A percentile compares a stretch with the other conserved stretches of the same genome.
phyloP scores from a whole-genome alignment of 2,329 filamentous ascomycete species.

The Pseudogymnoascus sp. region DNA sequence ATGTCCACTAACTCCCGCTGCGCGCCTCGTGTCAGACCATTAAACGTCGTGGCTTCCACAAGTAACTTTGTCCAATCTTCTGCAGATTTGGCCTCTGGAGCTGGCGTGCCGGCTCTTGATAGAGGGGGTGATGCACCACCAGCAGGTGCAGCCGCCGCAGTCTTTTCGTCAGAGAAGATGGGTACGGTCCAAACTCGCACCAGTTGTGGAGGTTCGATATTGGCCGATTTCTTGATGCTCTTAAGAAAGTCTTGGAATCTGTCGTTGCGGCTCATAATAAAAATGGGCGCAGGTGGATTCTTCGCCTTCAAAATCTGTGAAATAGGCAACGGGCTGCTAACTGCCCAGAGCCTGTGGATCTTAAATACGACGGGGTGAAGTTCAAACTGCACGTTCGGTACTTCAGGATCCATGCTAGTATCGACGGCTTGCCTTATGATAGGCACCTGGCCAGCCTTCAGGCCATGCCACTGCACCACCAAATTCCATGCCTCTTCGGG shows the following conservation, averaged over 20 bases:
- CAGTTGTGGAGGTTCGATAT: slow-evolving; percentile 61
- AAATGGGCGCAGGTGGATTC: slow-evolving; percentile 50
- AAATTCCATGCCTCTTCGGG: slow-evolving; percentile 74
- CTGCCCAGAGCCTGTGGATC: slow-evolving; percentile 67
- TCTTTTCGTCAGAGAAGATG: slow-evolving; percentile 22
- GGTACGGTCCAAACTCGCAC: slow-evolving; percentile 49
- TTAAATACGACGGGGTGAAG: slow-evolving; percentile 77
- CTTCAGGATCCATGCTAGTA: slow-evolving; percentile 50
- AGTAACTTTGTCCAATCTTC: slow-evolving; percentile 34
- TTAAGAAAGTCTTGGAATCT: slow-evolving; percentile 68
- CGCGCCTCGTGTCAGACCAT: slow-evolving; percentile 49
- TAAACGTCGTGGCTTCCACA: slow-evolving; percentile 48
- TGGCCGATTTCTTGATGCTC: slow-evolving; percentile 58
- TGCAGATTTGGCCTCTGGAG: slow-evolving; percentile 14
- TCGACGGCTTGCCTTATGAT: slow-evolving; percentile 74
- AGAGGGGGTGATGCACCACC: slow-evolving; percentile 33
- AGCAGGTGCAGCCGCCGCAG: slow-evolving; percentile 32
- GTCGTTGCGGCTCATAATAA: slow-evolving; percentile 63
- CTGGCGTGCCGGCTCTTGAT: slow-evolving; percentile 23
- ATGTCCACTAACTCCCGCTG: slow-evolving; percentile 56
- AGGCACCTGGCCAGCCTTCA: slow-evolving; percentile 58
- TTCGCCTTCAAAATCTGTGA: slow-evolving; percentile 52
- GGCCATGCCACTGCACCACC: slow-evolving; percentile 73
- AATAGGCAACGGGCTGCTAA: slow-evolving; percentile 45
- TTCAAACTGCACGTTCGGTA: slow-evolving; percentile 69